Conservation (phyloP, 495 filamentous ascomycete species). For the Penicillium angulare region DNA sequence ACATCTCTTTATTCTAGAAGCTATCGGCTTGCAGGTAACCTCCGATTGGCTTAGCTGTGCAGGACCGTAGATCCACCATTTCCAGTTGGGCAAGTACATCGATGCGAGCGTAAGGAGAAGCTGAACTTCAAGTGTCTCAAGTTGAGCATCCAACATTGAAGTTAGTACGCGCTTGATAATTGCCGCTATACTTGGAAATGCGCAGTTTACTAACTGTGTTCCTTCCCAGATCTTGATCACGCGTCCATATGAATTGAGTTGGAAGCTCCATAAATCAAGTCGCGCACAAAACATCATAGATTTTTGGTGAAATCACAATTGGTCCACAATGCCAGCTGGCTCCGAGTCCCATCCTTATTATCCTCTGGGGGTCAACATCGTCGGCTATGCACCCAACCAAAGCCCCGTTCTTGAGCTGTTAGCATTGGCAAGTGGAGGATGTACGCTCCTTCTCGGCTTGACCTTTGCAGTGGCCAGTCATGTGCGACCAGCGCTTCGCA, state of each 20-base stretch:
- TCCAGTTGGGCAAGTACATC: too few relatives aligned
- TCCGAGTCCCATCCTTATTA: conserved; percentile 69
- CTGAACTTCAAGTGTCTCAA: too few relatives aligned
- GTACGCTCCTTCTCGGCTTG: conserved; percentile 48
- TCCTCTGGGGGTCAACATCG: conserved; percentile 59
- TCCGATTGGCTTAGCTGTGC: conserved; percentile 5
- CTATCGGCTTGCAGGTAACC: too few relatives aligned
- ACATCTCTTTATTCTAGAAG: too few relatives aligned
- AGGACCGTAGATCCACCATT: conserved; percentile 15
- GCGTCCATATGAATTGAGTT: too few relatives aligned
- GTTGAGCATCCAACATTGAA: too few relatives aligned
- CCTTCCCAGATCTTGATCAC: too few relatives aligned
- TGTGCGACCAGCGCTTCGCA: conserved; percentile 44
- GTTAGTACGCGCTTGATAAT: too few relatives aligned
- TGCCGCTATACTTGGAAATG: too few relatives aligned
- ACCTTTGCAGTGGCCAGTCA: conserved; percentile 48
- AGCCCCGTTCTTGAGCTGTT: conserved; percentile 54
- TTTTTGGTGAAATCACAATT: not conserved
- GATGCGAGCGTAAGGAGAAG: too few relatives aligned
- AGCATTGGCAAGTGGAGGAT: conserved; percentile 49
- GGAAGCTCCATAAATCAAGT: too few relatives aligned
- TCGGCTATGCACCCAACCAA: conserved; percentile 61
- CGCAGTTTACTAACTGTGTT: too few relatives aligned
- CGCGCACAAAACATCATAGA: conserved; percentile 9
- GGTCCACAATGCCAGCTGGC: conserved; percentile 17